These are phyloP conservation scores for Plenodomus lindquistii DNA, from an alignment of 2,329 filamentous ascomycete genomes.

Conservation along the genomic window DNA sequence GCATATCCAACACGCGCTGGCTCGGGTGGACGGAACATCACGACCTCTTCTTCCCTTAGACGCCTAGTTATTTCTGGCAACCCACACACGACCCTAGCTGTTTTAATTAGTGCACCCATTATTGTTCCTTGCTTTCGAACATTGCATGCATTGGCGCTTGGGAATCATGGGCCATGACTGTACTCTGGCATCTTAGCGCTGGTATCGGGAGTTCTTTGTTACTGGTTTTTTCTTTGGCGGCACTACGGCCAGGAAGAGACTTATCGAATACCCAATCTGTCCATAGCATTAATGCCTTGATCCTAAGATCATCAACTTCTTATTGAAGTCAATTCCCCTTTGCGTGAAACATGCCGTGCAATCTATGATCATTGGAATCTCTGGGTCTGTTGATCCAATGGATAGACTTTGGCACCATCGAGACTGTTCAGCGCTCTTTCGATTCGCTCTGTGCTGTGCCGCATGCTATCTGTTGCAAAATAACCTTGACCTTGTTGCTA, in stretches of 20 bases:
- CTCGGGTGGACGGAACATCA: constrained; percentile 38
- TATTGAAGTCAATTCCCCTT: constrained; percentile 1
- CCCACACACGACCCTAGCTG: constrained; percentile 16
- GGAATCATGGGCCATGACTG: constrained; percentile 16
- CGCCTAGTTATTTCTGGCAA: constrained; percentile 30
- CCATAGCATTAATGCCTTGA: constrained; percentile 24
- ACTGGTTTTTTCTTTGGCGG: constrained; percentile 21
- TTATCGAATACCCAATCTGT: constrained; percentile 21
- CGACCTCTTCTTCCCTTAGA: constrained; percentile 23
- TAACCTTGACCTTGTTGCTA: background rate
- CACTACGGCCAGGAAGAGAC: constrained; percentile 27
- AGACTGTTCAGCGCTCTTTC: background rate
- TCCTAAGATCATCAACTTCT: constrained; percentile 16
- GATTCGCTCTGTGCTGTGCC: background rate
- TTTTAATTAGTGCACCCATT: constrained; percentile 45
- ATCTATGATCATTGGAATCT: background rate
- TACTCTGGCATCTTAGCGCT: constrained; percentile 20
- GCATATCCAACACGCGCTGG: constrained; percentile 40
- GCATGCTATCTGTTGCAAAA: background rate
- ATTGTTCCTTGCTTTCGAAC: constrained; percentile 15
- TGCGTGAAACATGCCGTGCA: constrained; percentile 9
- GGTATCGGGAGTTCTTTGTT: constrained; percentile 19
- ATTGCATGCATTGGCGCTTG: constrained; percentile 42
- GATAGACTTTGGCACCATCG: background rate
- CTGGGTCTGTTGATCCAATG: background rate